These are phyloP conservation scores for Trichoderma brevicompactum DNA, from an alignment of 2,329 filamentous ascomycete genomes.

Conservation along the genomic window DNA sequence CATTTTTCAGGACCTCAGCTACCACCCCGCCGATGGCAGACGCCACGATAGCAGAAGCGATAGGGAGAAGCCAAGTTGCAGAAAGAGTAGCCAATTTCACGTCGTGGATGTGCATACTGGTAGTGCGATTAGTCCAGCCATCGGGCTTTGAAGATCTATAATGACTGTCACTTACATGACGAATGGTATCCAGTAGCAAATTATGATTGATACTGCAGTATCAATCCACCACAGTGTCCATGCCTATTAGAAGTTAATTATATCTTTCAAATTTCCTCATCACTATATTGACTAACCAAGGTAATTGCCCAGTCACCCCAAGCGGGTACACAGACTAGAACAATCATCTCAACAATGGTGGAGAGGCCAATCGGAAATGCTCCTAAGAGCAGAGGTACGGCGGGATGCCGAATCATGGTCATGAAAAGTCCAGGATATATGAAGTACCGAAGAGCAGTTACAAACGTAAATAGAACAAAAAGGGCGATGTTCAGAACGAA, in stretches of 20 bases:
- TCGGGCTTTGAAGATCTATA: neutral
- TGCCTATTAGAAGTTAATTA: neutral
- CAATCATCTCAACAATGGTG: slow-evolving; percentile 19
- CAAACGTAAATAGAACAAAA: neutral
- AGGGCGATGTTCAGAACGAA: neutral
- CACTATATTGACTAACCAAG: neutral
- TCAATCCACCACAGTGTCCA: slow-evolving; percentile 20
- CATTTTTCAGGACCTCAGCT: neutral
- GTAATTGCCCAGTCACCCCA: slow-evolving; percentile 3
- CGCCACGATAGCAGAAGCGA: slow-evolving; percentile 12
- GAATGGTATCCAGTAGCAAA: slow-evolving; percentile 13
- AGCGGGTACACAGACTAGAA: slow-evolving; percentile 4
- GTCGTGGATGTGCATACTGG: neutral
- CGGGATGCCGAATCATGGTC: slow-evolving; percentile 8
- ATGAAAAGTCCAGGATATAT: neutral
- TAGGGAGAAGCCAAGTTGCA: slow-evolving; percentile 18
- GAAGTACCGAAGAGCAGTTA: slow-evolving; percentile 12
- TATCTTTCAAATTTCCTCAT: neutral
- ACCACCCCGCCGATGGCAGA: slow-evolving; percentile 4
- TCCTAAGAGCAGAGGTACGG: neutral
- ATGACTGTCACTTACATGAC: neutral
- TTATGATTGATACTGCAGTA: slow-evolving; percentile 8
- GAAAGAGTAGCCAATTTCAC: slow-evolving; percentile 2
- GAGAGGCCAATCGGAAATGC: slow-evolving; percentile 14
- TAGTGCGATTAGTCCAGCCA: neutral